phyloP scores from a whole-genome alignment of 2,329 filamentous ascomycete species.

The Tolypocladium ovalisporum region DNA sequence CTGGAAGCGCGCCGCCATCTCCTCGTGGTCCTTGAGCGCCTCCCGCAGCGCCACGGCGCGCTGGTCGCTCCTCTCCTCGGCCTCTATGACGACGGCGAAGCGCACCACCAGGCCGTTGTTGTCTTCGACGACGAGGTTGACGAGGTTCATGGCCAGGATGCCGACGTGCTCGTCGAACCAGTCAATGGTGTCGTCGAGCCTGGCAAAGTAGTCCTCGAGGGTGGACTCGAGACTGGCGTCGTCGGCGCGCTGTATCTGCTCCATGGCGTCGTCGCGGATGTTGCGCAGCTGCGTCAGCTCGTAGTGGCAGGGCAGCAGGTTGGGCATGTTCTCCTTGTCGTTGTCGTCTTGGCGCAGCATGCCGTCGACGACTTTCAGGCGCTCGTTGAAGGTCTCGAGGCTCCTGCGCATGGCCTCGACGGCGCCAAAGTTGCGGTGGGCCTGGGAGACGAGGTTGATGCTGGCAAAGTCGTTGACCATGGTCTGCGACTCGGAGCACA shows the following conservation, averaged over 20 bases:
- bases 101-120: conserved; percentile 86
- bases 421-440: conserved; percentile 90
- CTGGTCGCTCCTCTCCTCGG: conserved; percentile 93
- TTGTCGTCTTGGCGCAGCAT: conserved; percentile 76
- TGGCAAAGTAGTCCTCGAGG: conserved; percentile 78
- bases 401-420: conserved; percentile 90
- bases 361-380: conserved; percentile 63
- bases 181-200: conserved; percentile 76
- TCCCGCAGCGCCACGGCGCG: conserved; percentile 86
- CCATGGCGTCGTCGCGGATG: conserved; percentile 91
- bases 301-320: conserved; percentile 81
- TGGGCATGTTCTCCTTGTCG: conserved; percentile 83
- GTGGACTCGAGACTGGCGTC: conserved; percentile 69
- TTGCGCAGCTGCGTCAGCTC: conserved; percentile 85
- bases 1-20: conserved; percentile 86
- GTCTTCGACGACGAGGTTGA: conserved; percentile 73
- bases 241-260: conserved; percentile 75
- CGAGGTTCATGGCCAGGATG: conserved; percentile 77
- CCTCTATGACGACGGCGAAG: conserved; percentile 83
- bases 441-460: conserved; percentile 85
- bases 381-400: conserved; percentile 75
- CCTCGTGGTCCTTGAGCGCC: conserved; percentile 89
- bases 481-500: conserved; percentile 93
- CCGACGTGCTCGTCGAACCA: conserved; percentile 96
- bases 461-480: conserved; percentile 96